A percentile compares a stretch with the other conserved stretches of the same genome.
These are phyloP conservation scores for Rhizophora apiculata DNA, from an alignment of 345 rosid genomes.

Conservation along the genomic window DNA sequence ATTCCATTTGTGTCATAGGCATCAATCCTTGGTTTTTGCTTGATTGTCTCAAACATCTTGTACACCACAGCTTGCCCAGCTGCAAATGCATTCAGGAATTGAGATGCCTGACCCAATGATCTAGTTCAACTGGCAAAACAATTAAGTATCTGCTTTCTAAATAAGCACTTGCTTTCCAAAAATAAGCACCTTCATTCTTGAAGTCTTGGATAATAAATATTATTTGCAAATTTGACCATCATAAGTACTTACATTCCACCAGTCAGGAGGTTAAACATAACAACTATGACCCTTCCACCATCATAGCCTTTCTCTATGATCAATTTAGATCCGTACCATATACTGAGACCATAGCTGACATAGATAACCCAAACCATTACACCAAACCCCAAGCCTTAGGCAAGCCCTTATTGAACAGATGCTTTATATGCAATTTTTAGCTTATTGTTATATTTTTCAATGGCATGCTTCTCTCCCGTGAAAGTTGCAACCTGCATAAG, in stretches of 20 bases:
- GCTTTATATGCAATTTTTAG: slow-evolving; percentile 57
- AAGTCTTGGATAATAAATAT: background rate
- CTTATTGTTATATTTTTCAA: slow-evolving; percentile 52
- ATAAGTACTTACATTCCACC: slow-evolving; percentile 68
- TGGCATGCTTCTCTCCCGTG: slow-evolving; percentile 79
- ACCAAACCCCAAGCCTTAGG: slow-evolving; percentile 72
- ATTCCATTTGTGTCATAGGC: slow-evolving; percentile 45
- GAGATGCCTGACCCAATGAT: slow-evolving; percentile 69
- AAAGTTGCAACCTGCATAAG: slow-evolving; percentile 62
- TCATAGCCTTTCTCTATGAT: slow-evolving; percentile 60
- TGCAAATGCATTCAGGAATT: slow-evolving; percentile 61
- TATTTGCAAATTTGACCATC: background rate
- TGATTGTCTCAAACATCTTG: slow-evolving; percentile 70
- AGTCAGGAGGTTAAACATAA: slow-evolving; percentile 57
- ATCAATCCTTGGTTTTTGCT: slow-evolving; percentile 50
- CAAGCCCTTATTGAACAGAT: slow-evolving; percentile 58
- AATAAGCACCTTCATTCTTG: too few species aligned
- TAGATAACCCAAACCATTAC: slow-evolving; percentile 42
- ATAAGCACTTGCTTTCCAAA: slow-evolving; percentile 1
- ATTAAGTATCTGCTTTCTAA: background rate
- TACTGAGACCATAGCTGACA: slow-evolving; percentile 53
- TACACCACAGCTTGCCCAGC: slow-evolving; percentile 65
- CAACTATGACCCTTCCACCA: slow-evolving; percentile 72
- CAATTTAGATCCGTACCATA: slow-evolving; percentile 70
- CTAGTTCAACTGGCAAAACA: slow-evolving; percentile 22